Conservation (phyloP, 2,329 filamentous ascomycete genomes). For the Cladosporium sphaerospermum region DNA sequence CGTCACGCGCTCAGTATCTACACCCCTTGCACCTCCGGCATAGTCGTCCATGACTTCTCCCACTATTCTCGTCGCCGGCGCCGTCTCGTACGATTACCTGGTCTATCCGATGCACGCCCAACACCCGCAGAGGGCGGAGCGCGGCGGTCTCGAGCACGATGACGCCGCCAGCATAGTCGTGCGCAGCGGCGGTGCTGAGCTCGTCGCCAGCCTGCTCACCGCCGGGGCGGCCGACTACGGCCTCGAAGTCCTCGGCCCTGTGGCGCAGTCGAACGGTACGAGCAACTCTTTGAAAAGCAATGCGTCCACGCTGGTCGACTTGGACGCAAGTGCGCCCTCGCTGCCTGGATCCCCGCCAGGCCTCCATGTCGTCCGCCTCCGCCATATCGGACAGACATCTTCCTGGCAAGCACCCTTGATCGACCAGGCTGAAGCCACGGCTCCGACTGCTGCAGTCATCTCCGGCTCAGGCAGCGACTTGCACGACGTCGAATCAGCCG, state of each 20-base stretch:
- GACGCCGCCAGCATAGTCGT: conserved; percentile 24
- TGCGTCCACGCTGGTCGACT: conserved; percentile 26
- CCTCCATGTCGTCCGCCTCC: conserved; percentile 19
- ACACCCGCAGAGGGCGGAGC: conserved; percentile 25
- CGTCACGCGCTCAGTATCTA: background rate
- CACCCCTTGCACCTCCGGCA: background rate
- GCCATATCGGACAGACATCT: conserved; percentile 22
- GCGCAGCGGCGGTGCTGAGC: conserved; percentile 25
- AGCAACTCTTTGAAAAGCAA: conserved; percentile 23
- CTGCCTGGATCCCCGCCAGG: background rate
- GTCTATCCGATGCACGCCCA: conserved; percentile 24
- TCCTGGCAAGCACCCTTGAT: conserved; percentile 26
- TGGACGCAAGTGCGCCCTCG: conserved; percentile 12
- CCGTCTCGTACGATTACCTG: conserved; percentile 29
- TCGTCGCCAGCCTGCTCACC: conserved; percentile 30
- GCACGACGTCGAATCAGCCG: conserved; percentile 27
- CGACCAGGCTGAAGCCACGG: conserved; percentile 16
- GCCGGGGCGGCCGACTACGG: conserved; percentile 26
- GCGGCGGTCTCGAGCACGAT: conserved; percentile 15
- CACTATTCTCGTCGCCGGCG: conserved; percentile 26
- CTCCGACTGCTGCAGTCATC: conserved; percentile 25
- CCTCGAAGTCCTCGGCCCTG: conserved; percentile 25
- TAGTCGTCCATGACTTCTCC: conserved; percentile 9
- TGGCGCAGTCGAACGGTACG: conserved; percentile 20
- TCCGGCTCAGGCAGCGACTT: conserved; percentile 27